Base-by-base conservation (phyloP, 2,329 filamentous ascomycete genomes). In the Samsoniella hepiali region DNA sequence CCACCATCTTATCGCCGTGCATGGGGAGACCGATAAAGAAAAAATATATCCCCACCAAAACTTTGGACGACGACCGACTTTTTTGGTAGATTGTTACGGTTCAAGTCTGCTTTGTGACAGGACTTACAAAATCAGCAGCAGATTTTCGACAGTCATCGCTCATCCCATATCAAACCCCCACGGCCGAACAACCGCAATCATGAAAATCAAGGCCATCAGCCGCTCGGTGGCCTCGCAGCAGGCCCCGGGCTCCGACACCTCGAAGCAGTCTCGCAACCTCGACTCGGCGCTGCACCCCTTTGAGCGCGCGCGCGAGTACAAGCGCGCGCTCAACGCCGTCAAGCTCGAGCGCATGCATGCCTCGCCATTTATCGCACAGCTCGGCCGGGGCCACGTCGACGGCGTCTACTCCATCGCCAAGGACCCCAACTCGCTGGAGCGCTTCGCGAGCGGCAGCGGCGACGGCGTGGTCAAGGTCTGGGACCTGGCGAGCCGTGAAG, bases 381-480 rank as follows among this genome's bases (percentile, higher is more conserved):
- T 99, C 31, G 94, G 94, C 61, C 84, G 86, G 38, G 94, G 95
- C 27, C 95, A 99, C 77, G 91, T 97, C 63, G 95, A 99, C 72
- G 95, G 95, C 67, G 77, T 80, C 42, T 95, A 94, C 75, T 86
- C 86, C 42, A 86, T 95, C 75, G 89, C 90, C 65, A 93, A 93
- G 75, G 91, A 95, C 69, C 89, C 90, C 7, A 87, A 86, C 68
- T 88, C 88, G 8, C 77, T 94, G 32, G 84, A 91, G 69, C 82
- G 88, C 63, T 85, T 93, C 69, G 91, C 93, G 7, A 94, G 90
- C 71, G 93, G 91, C 50, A 92, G 89, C 68, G 93, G 93, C 67
- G 95, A 99, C 75, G 94, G 95, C 67, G 87, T 97, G 10, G 86
- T 99, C 64, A 99, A 99, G 77, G 90, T 95, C 40, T 96, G 93